phyloP scores from a whole-genome alignment of 2,329 filamentous ascomycete species.

The Pseudogymnoascus sp. region DNA sequence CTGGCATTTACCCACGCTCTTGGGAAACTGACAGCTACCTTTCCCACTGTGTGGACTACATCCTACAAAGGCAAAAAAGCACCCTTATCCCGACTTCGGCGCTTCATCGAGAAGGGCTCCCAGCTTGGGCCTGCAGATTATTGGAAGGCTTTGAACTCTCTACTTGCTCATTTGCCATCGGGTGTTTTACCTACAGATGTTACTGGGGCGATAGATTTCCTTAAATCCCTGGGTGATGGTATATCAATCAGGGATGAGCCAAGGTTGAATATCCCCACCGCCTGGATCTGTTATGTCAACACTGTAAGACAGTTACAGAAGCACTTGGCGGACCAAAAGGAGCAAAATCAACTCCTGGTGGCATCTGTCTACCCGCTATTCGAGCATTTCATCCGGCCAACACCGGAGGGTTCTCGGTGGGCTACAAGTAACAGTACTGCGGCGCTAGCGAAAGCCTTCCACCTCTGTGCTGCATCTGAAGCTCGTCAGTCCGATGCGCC shows the following conservation, averaged over 20 bases:
- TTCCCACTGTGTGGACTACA: slow-evolving; percentile 68
- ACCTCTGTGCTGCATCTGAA: slow-evolving; percentile 36
- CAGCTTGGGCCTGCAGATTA: slow-evolving; percentile 65
- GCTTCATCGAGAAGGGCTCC: slow-evolving; percentile 76
- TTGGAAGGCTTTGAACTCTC: slow-evolving; percentile 59
- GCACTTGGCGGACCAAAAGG: slow-evolving; percentile 39
- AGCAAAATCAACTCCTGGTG: slow-evolving; percentile 36
- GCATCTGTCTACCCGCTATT: slow-evolving; percentile 47
- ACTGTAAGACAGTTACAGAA: slow-evolving; percentile 47
- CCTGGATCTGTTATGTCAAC: slow-evolving; percentile 70
- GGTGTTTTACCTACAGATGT: slow-evolving; percentile 45
- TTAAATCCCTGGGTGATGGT: slow-evolving; percentile 62
- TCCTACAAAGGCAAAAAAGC: slow-evolving; percentile 45
- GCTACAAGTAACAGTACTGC: slow-evolving; percentile 14
- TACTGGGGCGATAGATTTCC: slow-evolving; percentile 50
- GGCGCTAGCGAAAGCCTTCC: slow-evolving; percentile 36
- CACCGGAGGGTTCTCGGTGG: slow-evolving; percentile 18
- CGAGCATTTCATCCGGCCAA: slow-evolving; percentile 41
- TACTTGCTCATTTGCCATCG: slow-evolving; percentile 50
- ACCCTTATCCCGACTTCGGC: slow-evolving; percentile 49
- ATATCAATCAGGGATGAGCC: slow-evolving; percentile 69
- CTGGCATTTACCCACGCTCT: slow-evolving; percentile 62
- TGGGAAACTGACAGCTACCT: slow-evolving; percentile 52
- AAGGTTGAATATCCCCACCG: slow-evolving; percentile 55
- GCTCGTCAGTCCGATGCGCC: slow-evolving; percentile 42